Base-by-base conservation (phyloP, 2,329 filamentous ascomycete species). In the Cladosporium sphaerospermum region DNA sequence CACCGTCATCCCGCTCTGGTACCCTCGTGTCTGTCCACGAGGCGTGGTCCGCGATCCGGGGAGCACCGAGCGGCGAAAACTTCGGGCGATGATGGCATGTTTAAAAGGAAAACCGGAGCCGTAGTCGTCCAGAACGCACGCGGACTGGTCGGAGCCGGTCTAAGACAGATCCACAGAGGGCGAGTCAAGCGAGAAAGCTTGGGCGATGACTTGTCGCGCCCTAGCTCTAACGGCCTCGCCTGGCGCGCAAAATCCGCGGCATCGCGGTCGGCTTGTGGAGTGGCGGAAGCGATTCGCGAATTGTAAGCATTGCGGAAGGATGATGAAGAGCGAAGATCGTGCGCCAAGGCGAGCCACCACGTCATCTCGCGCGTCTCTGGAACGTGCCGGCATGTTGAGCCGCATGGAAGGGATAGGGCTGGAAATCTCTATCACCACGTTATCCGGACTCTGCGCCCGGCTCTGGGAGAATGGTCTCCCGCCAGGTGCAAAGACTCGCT, bases 81-180 rank as follows among this genome's bases (percentile, higher is more conserved):
- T 28, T 51, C 40, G 48, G 37, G 31, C 48, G 48, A 51, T 51
- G 48, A 51, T 33, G 32, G 48, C 48, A 51, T 51, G 14, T 18
- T 10, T 14, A 1, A 6, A 47, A 39, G 34, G 44, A 36, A 44
- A 39, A 39, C 8, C 36, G 36, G 8, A 14, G 13, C 11, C 1
- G n/a, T 9, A 8, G 36, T n/a, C 40, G 40, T 43, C 23, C 16
- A 51, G 47, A 5, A 43, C 18, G 8, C 16, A 31, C 40, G 48
- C 40, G 48, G 40, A 51, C 32, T 51, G 48, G 40, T n/a, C 32
- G 48, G 48, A 51, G 48, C 40, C 40, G 40, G 48, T 44, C 48
- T 51, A 9, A 44, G 48, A 51, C 48, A 44, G 48, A 16, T 51
- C 48, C 48, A 51, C 48, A 43, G 5, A 18, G 37, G 46, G 4